Conservation (phyloP, 148 eudicot species). For the Spergularia marina region DNA sequence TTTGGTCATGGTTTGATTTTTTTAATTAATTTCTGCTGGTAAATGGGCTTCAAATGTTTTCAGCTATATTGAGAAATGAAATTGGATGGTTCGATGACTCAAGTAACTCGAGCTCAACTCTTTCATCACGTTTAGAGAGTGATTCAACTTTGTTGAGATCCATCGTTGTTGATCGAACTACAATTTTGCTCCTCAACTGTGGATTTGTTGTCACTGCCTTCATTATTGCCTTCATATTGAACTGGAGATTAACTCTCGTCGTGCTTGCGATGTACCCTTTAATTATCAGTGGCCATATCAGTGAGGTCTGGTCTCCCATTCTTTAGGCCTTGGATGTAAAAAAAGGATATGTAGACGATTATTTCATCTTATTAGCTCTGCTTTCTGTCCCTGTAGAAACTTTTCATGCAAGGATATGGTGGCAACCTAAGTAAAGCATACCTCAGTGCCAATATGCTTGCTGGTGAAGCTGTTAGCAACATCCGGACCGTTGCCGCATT, state of each 20-base stretch:
- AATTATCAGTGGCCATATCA: constrained; percentile 87
- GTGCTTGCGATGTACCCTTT: constrained; percentile 85
- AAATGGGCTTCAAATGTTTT: no score
- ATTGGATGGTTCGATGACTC: constrained; percentile 92
- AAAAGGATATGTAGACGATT: constrained; percentile 1
- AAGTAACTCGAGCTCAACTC: constrained; percentile 77
- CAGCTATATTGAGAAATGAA: constrained; percentile 95
- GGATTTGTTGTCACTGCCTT: constrained; percentile 82
- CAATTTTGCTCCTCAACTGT: constrained; percentile 72
- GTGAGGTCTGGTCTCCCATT: constrained; percentile 57
- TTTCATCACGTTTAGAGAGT: constrained; percentile 86
- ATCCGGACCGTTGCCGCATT: constrained; percentile 94
- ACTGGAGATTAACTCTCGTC: constrained; percentile 88
- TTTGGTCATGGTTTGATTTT: no score
- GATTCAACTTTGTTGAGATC: constrained; percentile 78
- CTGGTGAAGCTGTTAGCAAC: constrained; percentile 94
- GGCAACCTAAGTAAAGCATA: constrained; percentile 94
- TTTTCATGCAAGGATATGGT: constrained; percentile 97
- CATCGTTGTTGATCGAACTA: constrained; percentile 73
- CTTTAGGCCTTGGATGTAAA: background rate
- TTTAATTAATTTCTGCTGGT: no score
- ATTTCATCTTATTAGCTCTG: background rate
- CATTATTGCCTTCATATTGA: constrained; percentile 72
- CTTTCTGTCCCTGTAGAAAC: constrained; percentile 55
- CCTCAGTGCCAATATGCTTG: constrained; percentile 91